Evolutionary conservation across 352 stramenopile genomes (phyloP).

Genomic region (Globisporangium cystogenes): DNA sequence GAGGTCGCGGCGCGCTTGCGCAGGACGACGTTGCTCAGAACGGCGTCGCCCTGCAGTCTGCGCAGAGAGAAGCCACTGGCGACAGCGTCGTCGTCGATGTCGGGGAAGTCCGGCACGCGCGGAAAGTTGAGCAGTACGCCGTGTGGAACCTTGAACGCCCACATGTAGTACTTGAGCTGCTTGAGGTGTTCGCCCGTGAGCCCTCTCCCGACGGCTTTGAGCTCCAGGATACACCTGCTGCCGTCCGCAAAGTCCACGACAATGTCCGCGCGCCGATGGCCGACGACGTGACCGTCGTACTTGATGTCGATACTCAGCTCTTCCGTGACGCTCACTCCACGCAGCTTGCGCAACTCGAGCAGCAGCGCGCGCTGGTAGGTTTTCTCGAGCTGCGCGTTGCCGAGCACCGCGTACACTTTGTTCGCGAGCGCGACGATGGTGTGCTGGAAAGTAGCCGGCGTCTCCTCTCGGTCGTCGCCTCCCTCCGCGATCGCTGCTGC

Average conservation of each 20-base stretch:
- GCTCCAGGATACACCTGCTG: constrained; percentile 25
- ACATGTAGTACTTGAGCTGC: constrained; percentile 41
- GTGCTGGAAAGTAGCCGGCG: constrained; percentile 2
- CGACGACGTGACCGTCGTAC: constrained; percentile 25
- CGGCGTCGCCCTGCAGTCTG: background rate
- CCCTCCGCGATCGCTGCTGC: background rate
- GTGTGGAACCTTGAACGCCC: constrained; percentile 21
- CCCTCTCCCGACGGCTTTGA: constrained; percentile 21
- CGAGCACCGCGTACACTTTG: constrained; percentile 24
- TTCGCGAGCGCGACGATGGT: constrained; percentile 24
- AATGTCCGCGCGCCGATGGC: constrained; percentile 25
- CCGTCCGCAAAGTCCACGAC: constrained; percentile 21
- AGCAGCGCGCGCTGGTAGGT: constrained; percentile 32
- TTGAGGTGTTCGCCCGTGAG: constrained; percentile 19
- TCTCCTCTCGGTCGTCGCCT: background rate
- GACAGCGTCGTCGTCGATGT: constrained; percentile 8
- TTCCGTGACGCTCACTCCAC: constrained; percentile 18
- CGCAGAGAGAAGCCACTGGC: background rate
- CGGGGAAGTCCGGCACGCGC: constrained; percentile 22
- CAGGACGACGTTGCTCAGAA: background rate
- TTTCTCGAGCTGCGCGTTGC: constrained; percentile 26
- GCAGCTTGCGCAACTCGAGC: constrained; percentile 15
- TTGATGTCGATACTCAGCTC: constrained; percentile 26
- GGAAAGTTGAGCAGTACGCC: constrained; percentile 45
- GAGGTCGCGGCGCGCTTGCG: background rate